Conservation (phyloP, 805 yeast genomes). For the Cyberlindnera saturnus region DNA sequence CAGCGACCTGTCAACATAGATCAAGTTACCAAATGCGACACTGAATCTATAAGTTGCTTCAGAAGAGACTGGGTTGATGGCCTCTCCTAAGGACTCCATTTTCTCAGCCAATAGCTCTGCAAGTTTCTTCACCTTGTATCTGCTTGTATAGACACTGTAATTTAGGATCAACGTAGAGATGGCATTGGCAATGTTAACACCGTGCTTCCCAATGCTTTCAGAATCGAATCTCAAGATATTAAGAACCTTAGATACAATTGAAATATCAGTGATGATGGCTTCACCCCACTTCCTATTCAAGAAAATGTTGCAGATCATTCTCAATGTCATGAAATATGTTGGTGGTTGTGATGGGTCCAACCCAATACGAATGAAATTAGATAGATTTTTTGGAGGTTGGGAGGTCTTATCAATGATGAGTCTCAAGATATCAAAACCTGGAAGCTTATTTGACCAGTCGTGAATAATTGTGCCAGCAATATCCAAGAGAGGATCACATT, state of each 20-base stretch:
- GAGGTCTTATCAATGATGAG: constrained; percentile 38
- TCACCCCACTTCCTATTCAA: constrained; percentile 41
- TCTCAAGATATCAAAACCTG: constrained; percentile 58
- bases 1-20: constrained; percentile 26
- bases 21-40: constrained; percentile 58
- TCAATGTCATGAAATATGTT: constrained; percentile 45
- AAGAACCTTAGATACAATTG: constrained; percentile 32
- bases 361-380: constrained; percentile 38
- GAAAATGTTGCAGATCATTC: constrained; percentile 53
- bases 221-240: constrained; percentile 16
- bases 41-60: constrained; percentile 66
- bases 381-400: constrained; percentile 32
- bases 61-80: constrained; percentile 32
- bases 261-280: constrained; percentile 35
- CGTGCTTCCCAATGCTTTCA: constrained; percentile 10
- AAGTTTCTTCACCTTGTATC: constrained; percentile 24
- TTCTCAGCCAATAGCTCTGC: constrained; percentile 26
- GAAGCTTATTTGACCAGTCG: constrained; percentile 44
- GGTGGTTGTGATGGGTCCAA: constrained; percentile 24
- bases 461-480: constrained; percentile 34
- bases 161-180: constrained; percentile 46
- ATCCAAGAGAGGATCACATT: constrained; percentile 27
- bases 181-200: constrained; percentile 31
- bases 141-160: constrained; percentile 34
- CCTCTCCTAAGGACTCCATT: constrained; percentile 23